Evolutionary conservation across 495 filamentous ascomycete species (phyloP), one percentile per base, ranked within the genome.

Genomic region (Darksidea phi): DNA sequence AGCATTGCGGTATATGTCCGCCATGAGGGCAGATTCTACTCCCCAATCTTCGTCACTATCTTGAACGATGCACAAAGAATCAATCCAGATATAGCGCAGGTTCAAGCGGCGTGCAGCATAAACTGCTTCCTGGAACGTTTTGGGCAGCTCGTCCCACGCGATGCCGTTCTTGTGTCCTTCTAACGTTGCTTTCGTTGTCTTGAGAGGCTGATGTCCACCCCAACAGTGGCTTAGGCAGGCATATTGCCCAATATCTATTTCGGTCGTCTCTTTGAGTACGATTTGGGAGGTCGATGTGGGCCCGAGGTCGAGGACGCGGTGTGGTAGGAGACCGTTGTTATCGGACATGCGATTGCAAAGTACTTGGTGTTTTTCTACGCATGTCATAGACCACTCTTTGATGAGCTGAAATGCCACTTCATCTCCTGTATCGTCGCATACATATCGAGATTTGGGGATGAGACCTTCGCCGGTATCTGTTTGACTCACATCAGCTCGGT

Each of bases 141-240:
- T 26, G 6, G 54, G 54, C 26, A 57, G 24, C 6, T 11, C 26
- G 2, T 24, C 21, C 41, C 37, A 46, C 1, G 6, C 37, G 2
- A 57, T 46, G 11, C 42, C 41, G 1, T 28, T 24, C 21, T 32
- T 46, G 15, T 42, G 43, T n/a, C 49, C 15, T 3, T 56, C 28
- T 1, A 50, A 6, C 11, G 25, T 49, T 41, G 17, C 34, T 13
- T 7, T 42, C 4, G 42, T 57, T 15, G 59, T 63, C n/a, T 34
- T 7, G 4, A 63, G 45, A 12, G 34, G 53, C 32, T 56, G 59
- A 32, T 21, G 21, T 11, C 37, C 59, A 12, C 59, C 59, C 59
- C 59, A 63, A 17, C 37, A 49, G 20, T 63, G 59, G 34, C 59
- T 63, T n/a, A 63, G 52, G 25, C 58, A 61, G 1, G 58, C 48